phyloP scores from a whole-genome alignment of 2,329 filamentous ascomycete species.

The Beauveria caledonica region DNA sequence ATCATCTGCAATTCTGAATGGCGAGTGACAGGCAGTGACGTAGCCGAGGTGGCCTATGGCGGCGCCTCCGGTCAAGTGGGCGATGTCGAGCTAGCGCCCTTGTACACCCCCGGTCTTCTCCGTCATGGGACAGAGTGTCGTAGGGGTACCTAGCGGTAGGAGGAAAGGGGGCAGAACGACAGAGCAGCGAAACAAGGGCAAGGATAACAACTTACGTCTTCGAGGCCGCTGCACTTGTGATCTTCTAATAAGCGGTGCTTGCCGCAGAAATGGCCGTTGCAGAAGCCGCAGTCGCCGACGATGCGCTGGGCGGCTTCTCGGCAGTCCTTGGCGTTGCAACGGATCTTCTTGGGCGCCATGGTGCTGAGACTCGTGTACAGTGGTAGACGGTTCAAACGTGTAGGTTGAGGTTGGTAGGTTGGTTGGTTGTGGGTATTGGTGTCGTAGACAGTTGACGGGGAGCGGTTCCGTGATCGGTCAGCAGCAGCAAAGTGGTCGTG shows the following conservation, averaged over 20 bases:
- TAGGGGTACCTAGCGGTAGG: not conserved
- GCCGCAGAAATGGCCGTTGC: constrained; percentile 86
- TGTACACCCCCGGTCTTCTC: not conserved
- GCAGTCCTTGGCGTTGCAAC: constrained; percentile 86
- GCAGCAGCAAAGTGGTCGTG: not conserved
- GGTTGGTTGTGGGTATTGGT: not conserved
- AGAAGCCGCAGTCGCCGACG: constrained; percentile 94
- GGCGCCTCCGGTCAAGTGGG: not conserved
- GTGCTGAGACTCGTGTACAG: constrained; percentile 11
- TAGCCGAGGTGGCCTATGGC: constrained; percentile 1
- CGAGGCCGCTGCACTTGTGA: constrained; percentile 85
- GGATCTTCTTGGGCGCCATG: constrained; percentile 68
- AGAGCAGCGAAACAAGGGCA: not conserved
- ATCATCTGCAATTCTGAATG: not conserved
- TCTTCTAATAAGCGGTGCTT: constrained; percentile 91
- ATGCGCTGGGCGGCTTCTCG: constrained; percentile 82
- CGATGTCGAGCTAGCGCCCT: constrained; percentile 5
- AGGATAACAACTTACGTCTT: constrained; percentile 57
- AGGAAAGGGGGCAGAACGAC: not conserved
- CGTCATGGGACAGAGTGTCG: not conserved
- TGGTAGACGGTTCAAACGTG: not conserved
- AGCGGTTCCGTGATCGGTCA: constrained; percentile 9
- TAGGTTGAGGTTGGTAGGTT: not conserved
- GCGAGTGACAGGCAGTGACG: constrained; percentile 11
- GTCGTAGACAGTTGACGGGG: not conserved